Evolutionary conservation across 208 protist species (phyloP), one percentile per base, ranked within the genome.

Genomic region (Crithidia sp.): DNA sequence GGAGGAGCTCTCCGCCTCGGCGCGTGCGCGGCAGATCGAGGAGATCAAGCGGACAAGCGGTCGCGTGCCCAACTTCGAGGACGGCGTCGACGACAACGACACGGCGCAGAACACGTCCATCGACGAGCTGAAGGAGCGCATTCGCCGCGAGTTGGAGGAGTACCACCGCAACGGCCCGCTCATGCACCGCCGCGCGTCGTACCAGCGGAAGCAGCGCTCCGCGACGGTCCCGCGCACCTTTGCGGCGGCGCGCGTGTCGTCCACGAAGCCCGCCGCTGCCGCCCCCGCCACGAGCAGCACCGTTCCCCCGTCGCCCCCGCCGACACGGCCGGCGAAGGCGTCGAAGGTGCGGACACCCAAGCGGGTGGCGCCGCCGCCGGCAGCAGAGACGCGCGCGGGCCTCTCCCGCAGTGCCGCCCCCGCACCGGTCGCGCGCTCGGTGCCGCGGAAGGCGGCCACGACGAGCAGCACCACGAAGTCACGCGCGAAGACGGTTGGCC

Each of bases 111-210:
- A 88, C 63, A 63, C 82, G 5, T 66, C 84, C 9, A 67, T 93
- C 43, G 79, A 70, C 12, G 84, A 77, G 44, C 73, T 91, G 5
- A 84, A 89, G 67, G 61, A 12, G 39, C 88, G 88, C 79, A 91
- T 93, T 62, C 85, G 74, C 53, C 75, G 71, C 47, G 88, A 93
- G 67, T 68, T 93, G 68, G 81, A 91, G 60, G 83, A 89, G 71
- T 93, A 93, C 76, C 79, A 80, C 53, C 76, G 71, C 69, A 72
- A 76, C 65, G 75, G 82, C 12, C 81, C 84, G 2, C 68, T 86
- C 47, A 86, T 89, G 74, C 59, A 73, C 47, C 74, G 74, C 59
- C 55, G 39, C 37, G 36, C 52, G 59, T 78, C 65, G 56, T 53
- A 66, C 49, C 62, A 59, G 39, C 43, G 57, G 19, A 67, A 47